Evolutionary conservation across 2,329 filamentous ascomycete genomes (phyloP), one percentile per base, ranked within the genome.

Genomic region (Neocucurbitaria cava): DNA sequence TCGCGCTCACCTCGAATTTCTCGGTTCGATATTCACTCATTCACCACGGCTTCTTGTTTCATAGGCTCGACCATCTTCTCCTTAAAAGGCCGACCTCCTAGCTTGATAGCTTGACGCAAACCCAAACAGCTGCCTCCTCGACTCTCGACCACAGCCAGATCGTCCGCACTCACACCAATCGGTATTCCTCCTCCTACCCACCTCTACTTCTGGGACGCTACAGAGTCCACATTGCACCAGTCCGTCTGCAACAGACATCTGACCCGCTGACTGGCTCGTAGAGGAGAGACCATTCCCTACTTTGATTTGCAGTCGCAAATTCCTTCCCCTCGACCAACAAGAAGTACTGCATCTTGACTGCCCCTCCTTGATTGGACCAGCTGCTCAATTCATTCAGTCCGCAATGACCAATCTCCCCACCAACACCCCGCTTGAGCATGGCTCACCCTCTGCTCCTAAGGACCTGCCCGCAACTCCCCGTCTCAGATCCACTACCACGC

Each of bases 391-490:
- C 21, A 43, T 23, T n/a, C n/a, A n/a, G n/a, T n/a, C 40, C 40
- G 26, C 40, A 21, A 35, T 20, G 28, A 11, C 23, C 21, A 20
- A 33, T 15, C 10, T 18, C n/a, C 5, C 17, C 45, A 20, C 33
- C 33, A 30, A n/a, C 3, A 10, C 21, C 13, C 21, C 23, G 23
- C 38, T 11, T 3, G 13, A 21, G 38, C 38, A 40, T 20, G 38
- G 38, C 38, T 23, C 41, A 18, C 24, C 30, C 1, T 26, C 47
- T 26, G 39, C 30, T 17, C 38, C 39, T 15, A 51, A 48, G 23
- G 26, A 24, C 18, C 31, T 44, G 30, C 40, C 49, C n/a, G 21
- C 48, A 1, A 56, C 46, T 24, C 51, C 44, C 10, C 42, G 36
- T 10, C 5, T 35, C 1, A 40, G 20, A 11, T 30, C 2, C 15